Evolutionary conservation across 805 yeast species (phyloP), one percentile per base, ranked within the genome.

Genomic region (Lachancea quebecensis): DNA sequence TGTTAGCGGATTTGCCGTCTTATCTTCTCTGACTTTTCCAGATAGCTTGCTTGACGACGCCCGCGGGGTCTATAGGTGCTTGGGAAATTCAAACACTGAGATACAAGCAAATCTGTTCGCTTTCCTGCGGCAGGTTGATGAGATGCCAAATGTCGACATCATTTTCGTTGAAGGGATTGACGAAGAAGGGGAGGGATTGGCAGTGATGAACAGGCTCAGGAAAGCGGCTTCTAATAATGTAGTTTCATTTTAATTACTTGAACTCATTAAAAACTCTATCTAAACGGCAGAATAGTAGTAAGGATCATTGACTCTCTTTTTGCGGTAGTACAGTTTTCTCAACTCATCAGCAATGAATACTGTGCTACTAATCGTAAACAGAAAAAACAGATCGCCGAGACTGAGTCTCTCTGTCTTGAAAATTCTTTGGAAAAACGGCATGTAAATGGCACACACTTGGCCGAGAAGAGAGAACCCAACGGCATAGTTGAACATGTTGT

Each of bases 331-430:
- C 53, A 49, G 78, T 68, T 91, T 91, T 60, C 89, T 76, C 36
- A 72, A 55, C 66, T 91, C 99, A 67, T 93, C 99, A 10, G 77
- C 87, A 60, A 88, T 68, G 68, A 90, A 81, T 1, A 93, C 96
- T 3, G 86, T 70, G 61, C 95, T 85, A 38, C 95, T 77, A 30
- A 90, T 67, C 12, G 68, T 48, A 3, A 77, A 50, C 57, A 91
- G 73, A 54, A 80, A 79, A 12, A 79, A 34, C 56, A 91, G 65
- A 63, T 93, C 99, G 12, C 73, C 67, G 7, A 89, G 59, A 39
- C 77, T 70, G 47, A 93, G 72, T 0, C 96, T 88, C 67, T 93
- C 99, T 3, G 99, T 93, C 63, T 93, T 96, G 75, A 93, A 93
- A 46, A 93, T 78, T 7, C 78, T 62, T 68, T 93, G 99, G 74